These are phyloP conservation scores for Monosporascus sp. DNA, from an alignment of 2,329 filamentous ascomycete genomes.

Conservation along the genomic window DNA sequence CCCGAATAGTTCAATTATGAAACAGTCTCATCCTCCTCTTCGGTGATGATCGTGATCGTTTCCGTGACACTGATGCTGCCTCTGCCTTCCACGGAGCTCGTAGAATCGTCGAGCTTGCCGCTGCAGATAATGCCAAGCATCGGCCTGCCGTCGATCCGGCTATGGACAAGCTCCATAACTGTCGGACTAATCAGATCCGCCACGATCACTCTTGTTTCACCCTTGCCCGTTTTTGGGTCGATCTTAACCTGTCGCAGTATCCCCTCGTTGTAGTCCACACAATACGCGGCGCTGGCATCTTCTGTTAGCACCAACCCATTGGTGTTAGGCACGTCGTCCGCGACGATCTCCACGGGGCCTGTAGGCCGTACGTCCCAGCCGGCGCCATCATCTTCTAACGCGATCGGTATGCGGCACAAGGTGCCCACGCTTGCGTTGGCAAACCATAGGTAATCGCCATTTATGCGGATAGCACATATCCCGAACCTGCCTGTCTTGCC, in stretches of 20 bases:
- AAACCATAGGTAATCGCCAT: slow-evolving; percentile 21
- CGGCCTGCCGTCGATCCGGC: slow-evolving; percentile 6
- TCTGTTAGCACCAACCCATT: slow-evolving; percentile 22
- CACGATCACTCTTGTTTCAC: slow-evolving; percentile 13
- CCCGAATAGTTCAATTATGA: not conserved
- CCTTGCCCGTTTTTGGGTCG: slow-evolving; percentile 2
- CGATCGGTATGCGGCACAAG: slow-evolving; percentile 23
- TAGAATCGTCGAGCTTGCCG: slow-evolving; percentile 27
- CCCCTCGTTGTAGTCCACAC: slow-evolving; percentile 24
- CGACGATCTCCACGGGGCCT: slow-evolving; percentile 19
- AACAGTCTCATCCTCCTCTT: not conserved
- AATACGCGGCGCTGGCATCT: slow-evolving; percentile 19
- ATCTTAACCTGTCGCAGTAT: slow-evolving; percentile 6
- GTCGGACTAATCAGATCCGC: slow-evolving; percentile 24
- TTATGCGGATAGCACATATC: slow-evolving; percentile 22
- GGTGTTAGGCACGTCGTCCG: slow-evolving; percentile 21
- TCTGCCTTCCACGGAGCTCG: slow-evolving; percentile 21
- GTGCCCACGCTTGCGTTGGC: slow-evolving; percentile 25
- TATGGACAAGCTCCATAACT: slow-evolving; percentile 17
- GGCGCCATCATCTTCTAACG: slow-evolving; percentile 8
- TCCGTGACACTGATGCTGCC: slow-evolving; percentile 21
- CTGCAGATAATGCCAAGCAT: slow-evolving; percentile 25
- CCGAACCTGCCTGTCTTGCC: slow-evolving; percentile 20
- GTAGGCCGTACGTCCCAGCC: slow-evolving; percentile 14
- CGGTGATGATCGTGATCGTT: slow-evolving; percentile 12